Conservation (phyloP, 768 basidiomycete genomes). For the Termitomyces heimii region DNA sequence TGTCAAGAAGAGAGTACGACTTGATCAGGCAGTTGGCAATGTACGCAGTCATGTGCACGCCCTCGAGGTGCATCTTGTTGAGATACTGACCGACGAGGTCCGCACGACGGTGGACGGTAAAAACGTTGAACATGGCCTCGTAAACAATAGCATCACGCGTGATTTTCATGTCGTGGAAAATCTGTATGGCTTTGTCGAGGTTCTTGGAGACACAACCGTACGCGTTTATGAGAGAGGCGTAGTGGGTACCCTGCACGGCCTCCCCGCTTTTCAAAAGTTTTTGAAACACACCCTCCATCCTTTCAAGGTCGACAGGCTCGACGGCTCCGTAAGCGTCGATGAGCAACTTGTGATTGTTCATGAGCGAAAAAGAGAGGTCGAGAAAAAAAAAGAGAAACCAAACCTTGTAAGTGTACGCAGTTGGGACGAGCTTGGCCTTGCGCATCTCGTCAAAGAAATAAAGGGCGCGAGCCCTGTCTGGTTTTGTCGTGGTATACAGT, state of each 20-base stretch:
- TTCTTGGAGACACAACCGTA: slow-evolving; percentile 79
- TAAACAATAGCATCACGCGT: slow-evolving; percentile 81
- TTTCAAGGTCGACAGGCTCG: slow-evolving; percentile 68
- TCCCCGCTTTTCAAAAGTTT: slow-evolving; percentile 47
- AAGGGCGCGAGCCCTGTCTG: slow-evolving; percentile 71
- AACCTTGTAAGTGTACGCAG: slow-evolving; percentile 93
- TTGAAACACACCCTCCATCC: slow-evolving; percentile 69
- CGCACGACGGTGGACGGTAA: slow-evolving; percentile 71
- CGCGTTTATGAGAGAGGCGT: slow-evolving; percentile 85
- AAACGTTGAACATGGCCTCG: slow-evolving; percentile 85
- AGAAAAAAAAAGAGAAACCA: slow-evolving; percentile 10
- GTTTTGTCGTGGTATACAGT: slow-evolving; percentile 86
- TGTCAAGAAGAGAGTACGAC: slow-evolving; percentile 59
- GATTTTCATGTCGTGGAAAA: slow-evolving; percentile 70
- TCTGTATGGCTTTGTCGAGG: slow-evolving; percentile 63
- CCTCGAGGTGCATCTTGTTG: slow-evolving; percentile 48
- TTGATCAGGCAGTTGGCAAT: slow-evolving; percentile 85
- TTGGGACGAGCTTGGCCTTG: slow-evolving; percentile 58
- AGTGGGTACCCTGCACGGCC: slow-evolving; percentile 37
- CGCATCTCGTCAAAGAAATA: slow-evolving; percentile 68
- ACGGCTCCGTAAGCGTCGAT: slow-evolving; percentile 85
- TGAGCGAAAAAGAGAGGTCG: slow-evolving; percentile 8
- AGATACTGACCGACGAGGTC: slow-evolving; percentile 73
- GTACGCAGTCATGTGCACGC: slow-evolving; percentile 91
- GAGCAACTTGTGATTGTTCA: slow-evolving; percentile 52